Evolutionary conservation across 176 grass and related monocot species (phyloP), one percentile per base, ranked within the genome.

Genomic region (Oropetium thomaeum): DNA sequence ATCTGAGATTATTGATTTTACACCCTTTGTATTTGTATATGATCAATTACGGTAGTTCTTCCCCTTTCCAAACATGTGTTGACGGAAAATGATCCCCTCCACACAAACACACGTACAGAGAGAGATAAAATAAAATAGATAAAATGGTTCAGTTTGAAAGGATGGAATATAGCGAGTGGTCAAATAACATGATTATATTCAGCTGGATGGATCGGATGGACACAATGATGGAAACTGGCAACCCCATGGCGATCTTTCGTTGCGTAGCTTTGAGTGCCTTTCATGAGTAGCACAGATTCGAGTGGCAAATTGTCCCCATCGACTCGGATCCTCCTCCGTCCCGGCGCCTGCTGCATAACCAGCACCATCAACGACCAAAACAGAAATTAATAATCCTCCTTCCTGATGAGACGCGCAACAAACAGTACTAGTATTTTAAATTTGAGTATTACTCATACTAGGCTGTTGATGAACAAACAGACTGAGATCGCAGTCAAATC

Each of bases 241-340:
- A 75, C 62, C 45, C 4, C 45, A 55, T 61, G 74, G 45, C 11
- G 22, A 55, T 38, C 53, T 83, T 69, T 48, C 34, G 57, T 88
- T 83, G 70, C 75, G 62, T 88, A 83, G 86, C 86, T 88, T 83
- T 79, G 67, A 83, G 78, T 83, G 60, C 79, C 62, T 68, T 72
- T 41, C 34, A 78, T 81, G 66, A 65, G 40, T 22, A 47, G 65
- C 16, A 20, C 72, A 63, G 75, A 79, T 87, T 88, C 69, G 43
- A 87, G 80, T 44, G 80, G 69, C 61, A 73, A 61, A 44, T 69
- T 74, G 86, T 79, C 75, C 41, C 69, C 86, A 74, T 88, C 80
- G 40, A 31, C 1, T 16, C 57, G 42, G 75, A 83, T 79, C 62
- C 69, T 79, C 59, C 16, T 26, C n/a, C n/a, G n/a, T n/a, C n/a